Evolutionary conservation across 2,329 filamentous ascomycete genomes (phyloP), one percentile per base, ranked within the genome.

Genomic region (Apiospora hydei): DNA sequence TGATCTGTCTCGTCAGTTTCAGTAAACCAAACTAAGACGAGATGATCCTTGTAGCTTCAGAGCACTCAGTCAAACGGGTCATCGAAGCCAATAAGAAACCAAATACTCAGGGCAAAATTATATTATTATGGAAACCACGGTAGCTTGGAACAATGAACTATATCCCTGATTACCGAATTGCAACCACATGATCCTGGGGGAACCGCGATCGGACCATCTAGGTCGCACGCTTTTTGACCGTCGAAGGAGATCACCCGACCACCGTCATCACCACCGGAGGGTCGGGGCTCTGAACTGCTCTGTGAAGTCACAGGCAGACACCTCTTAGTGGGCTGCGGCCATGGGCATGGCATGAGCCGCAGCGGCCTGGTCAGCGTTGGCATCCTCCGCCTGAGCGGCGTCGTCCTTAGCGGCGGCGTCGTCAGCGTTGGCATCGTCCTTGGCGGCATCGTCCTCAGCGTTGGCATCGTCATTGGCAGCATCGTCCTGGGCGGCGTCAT

Each of bases 401-500:
- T 71, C 64, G 14, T 66, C 67, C 47, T 71, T 26, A 10, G 68
- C 43, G 10, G 44, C 70, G 16, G 34, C 67, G 16, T 69, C 24
- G 34, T 26, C 67, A 18, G 47, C 53, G 4, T 66, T 26, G 16
- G 57, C 53, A 30, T 26, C 47, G 2, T 51, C 38, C n/a, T 61
- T 13, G 8, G 18, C 38, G 68, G 68, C 69, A 46, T 69, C 69
- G 16, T 34, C 26, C 4, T 67, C 70, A n/a, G 53, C 51, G 10
- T 61, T 30, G 68, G 68, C 69, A 43, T 69, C 69, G 44, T 34
- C 26, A 3, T 67, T 61, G n/a, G 26, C 46, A 46, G 16, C 21
- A 26, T 67, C 64, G 26, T 69, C 46, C 18, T 67, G 21, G 21
- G 16, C 64, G 24, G 64, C 70, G 14, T 71, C 61, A 13, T 69